These are phyloP conservation scores for Phytophthora fragariaefolia DNA, from an alignment of 352 stramenopile species.

Conservation along the genomic window DNA sequence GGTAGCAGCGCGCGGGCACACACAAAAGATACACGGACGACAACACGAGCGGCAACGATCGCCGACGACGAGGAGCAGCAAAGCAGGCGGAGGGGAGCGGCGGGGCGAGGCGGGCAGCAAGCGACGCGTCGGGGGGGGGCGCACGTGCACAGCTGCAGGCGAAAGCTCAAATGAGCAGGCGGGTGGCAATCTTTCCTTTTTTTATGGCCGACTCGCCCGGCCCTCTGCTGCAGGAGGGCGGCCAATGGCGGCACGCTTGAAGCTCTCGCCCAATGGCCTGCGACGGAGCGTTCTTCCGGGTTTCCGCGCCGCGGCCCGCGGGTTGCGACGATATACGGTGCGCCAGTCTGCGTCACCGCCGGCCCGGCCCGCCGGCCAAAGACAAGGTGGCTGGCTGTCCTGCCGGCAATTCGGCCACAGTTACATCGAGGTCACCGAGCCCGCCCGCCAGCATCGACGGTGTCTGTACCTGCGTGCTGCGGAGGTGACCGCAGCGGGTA, in stretches of 20 bases:
- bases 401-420: constrained; percentile 7
- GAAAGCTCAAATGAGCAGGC: constrained; percentile 77
- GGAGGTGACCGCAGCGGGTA: neutral
- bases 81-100: neutral
- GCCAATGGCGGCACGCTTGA: constrained; percentile 27
- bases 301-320: constrained; percentile 8
- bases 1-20: constrained; percentile 29
- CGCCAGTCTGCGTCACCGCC: constrained; percentile 15
- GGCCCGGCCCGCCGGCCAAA: constrained; percentile 20
- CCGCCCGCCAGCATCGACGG: neutral
- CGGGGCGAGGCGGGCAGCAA: neutral
- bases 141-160: constrained; percentile 51
- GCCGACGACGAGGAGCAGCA: constrained; percentile 1
- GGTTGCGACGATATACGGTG: constrained; percentile 33
- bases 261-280: constrained; percentile 41
- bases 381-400: constrained; percentile 1
- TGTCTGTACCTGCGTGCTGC: neutral
- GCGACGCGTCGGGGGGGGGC: constrained; percentile 1
- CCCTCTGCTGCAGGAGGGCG: neutral
- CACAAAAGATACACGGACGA: constrained; percentile 48
- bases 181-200: constrained; percentile 45
- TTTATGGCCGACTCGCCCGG: constrained; percentile 18
- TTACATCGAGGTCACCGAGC: constrained; percentile 18
- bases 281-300: constrained; percentile 28
- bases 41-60: constrained; percentile 27